Evolutionary conservation across 169 alveolate species (phyloP).

Genomic region (Plasmodium billcollinsi): DNA sequence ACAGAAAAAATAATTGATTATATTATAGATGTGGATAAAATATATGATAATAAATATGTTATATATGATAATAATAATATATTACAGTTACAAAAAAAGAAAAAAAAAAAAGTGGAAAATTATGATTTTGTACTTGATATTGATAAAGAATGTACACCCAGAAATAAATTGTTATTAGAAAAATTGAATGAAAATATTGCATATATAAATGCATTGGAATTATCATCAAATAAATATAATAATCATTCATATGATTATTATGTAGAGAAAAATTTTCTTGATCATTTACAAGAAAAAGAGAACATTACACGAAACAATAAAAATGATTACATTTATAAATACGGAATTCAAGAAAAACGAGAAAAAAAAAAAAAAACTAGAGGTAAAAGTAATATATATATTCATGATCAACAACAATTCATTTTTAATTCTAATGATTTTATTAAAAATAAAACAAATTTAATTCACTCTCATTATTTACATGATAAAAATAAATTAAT

Average conservation of each 20-base stretch:
- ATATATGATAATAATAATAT: slow-evolving; percentile 8
- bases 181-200: neutral
- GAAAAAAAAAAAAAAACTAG: neutral
- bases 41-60: slow-evolving; percentile 29
- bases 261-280: neutral
- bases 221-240: neutral
- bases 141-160: neutral
- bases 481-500: no score
- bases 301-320: neutral
- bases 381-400: neutral
- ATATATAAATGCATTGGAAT: neutral
- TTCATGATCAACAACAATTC: no score
- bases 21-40: slow-evolving; percentile 52
- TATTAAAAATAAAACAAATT: no score
- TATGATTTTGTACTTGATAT: neutral
- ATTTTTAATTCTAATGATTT: no score
- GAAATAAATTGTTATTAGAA: neutral
- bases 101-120: neutral
- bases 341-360: neutral
- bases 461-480: no score
- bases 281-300: neutral
- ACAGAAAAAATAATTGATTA: slow-evolving; percentile 12
- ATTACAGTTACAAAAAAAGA: neutral
- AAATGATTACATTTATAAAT: neutral
- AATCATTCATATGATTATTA: neutral